Evolutionary conservation across 1,284 basidiomycete species (phyloP).

Genomic region (Rhodotorula mucilaginosa): DNA sequence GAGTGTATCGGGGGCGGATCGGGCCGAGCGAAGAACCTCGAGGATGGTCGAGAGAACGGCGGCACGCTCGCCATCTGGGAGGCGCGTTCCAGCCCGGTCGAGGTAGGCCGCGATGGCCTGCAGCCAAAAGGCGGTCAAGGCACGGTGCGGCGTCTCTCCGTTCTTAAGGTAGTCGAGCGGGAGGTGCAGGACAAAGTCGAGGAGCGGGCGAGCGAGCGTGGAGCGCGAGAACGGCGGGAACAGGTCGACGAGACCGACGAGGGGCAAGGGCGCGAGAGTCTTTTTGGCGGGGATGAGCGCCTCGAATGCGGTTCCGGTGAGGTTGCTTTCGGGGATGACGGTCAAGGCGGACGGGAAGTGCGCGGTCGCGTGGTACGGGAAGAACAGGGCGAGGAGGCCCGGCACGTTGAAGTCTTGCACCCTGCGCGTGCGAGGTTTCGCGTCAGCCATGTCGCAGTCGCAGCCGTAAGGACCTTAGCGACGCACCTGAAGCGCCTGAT

Average conservation of each 20-base stretch:
- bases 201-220: conserved; percentile 34
- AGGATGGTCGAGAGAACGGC: conserved; percentile 49
- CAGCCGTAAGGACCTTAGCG: not conserved
- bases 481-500: conserved; percentile 83
- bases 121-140: conserved; percentile 79
- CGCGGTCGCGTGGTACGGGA: conserved; percentile 92
- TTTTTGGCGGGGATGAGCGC: conserved; percentile 67
- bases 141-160: conserved; percentile 58
- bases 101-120: conserved; percentile 78
- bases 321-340: conserved; percentile 24
- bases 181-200: conserved; percentile 36
- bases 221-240: conserved; percentile 63
- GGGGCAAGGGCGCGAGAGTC: conserved; percentile 67
- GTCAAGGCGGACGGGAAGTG: conserved; percentile 61
- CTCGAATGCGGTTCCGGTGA: conserved; percentile 48
- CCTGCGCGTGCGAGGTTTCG: conserved; percentile 52
- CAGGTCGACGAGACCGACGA: conserved; percentile 61
- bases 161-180: conserved; percentile 32
- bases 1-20: conserved; percentile 34
- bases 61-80: conserved; percentile 42
- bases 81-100: conserved; percentile 49
- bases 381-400: conserved; percentile 73
- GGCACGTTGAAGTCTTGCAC: conserved; percentile 91
- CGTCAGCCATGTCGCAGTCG: not conserved
- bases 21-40: conserved; percentile 33